A percentile compares a stretch with the other conserved stretches of the same genome.
Conservation (phyloP, 2,329 filamentous ascomycete genomes). For the Tolypocladium tundrense region DNA sequence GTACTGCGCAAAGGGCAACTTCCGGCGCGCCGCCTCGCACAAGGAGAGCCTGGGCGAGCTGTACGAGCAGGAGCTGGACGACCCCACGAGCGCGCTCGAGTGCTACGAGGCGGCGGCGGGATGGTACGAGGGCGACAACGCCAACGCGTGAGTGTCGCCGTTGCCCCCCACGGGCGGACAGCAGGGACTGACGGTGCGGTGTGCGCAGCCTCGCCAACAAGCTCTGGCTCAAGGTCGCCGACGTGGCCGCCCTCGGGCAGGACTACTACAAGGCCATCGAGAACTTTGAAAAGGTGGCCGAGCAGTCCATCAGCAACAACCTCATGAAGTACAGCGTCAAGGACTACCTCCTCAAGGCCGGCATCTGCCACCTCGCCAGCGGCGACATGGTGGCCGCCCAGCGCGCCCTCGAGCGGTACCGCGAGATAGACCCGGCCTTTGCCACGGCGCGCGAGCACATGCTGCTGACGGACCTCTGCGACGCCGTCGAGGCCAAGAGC, state of each 20-base stretch:
- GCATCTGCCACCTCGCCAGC: conserved; percentile 73
- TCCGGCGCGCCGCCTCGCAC: conserved; percentile 79
- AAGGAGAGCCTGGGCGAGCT: conserved; percentile 84
- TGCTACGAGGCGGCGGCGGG: conserved; percentile 77
- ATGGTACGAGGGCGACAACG: conserved; percentile 85
- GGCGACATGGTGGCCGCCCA: conserved; percentile 68
- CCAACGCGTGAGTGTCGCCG: conserved; percentile 56
- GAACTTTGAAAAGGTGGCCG: conserved; percentile 75
- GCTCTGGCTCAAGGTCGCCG: conserved; percentile 83
- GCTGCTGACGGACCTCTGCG: conserved; percentile 66
- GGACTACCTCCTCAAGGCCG: conserved; percentile 90
- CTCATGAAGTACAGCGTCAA: conserved; percentile 91
- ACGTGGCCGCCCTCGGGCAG: conserved; percentile 68
- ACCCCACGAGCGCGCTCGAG: conserved; percentile 68
- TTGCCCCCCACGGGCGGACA: no score
- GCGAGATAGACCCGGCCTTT: conserved; percentile 70
- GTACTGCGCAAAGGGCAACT: conserved; percentile 84
- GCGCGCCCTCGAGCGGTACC: conserved; percentile 72
- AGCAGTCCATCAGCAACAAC: conserved; percentile 73
- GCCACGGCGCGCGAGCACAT: conserved; percentile 68
- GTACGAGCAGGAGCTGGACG: conserved; percentile 71
- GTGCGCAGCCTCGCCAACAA: conserved; percentile 71
- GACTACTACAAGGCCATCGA: conserved; percentile 80
- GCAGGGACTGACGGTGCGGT: not conserved
- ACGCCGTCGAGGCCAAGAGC: conserved; percentile 66